Evolutionary conservation across 371 early-diverging fungal genomes (phyloP), one percentile per base, ranked within the genome.

Genomic region (Coemansia sp.): DNA sequence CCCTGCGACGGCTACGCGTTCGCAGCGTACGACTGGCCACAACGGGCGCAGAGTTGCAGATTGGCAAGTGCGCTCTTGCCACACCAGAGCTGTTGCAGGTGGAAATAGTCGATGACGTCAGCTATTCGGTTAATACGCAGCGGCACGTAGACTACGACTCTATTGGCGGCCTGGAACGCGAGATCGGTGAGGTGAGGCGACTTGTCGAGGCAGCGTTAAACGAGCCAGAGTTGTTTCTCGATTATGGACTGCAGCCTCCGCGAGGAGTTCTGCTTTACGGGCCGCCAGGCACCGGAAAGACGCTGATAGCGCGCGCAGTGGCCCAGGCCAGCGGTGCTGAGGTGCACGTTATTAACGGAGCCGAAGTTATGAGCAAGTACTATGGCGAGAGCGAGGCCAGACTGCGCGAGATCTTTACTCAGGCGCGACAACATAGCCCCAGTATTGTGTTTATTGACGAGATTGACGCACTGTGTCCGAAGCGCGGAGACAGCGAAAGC

Each of bases 271-370:
- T 98, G 24, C 77, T 99, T 3, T 95, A 91, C 77, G 99, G 99
- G 0, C 98, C 98, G 48, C 97, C 99, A 19, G 99, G 99, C 17
- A 98, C 98, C 11, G 99, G 99, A 17, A 99, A 99, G 77, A 97
- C 98, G 0, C 83, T 98, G 69, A 85, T 98, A 32, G 98, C 95
- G 0, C 86, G 92, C 53, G 92, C 94, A 19, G 93, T 96, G 0
- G 97, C 96, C 0, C 80, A 88, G 28, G 91, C 92, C 63, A 91
- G 92, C 12, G 86, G 87, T 0, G 92, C 94, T 0, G 87, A 90
- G 71, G 87, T 92, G 17, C 91, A 94, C 8, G 81, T 89, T 17
- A 88, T 99, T 36, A 98, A 97, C 72, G 99, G 99, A 0, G 93
- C 99, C 0, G 99, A 99, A 71, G 88, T 99, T 51, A 82, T 96